Evolutionary conservation across 805 yeast species (phyloP).

Genomic region (Wickerhamiella galacta): DNA sequence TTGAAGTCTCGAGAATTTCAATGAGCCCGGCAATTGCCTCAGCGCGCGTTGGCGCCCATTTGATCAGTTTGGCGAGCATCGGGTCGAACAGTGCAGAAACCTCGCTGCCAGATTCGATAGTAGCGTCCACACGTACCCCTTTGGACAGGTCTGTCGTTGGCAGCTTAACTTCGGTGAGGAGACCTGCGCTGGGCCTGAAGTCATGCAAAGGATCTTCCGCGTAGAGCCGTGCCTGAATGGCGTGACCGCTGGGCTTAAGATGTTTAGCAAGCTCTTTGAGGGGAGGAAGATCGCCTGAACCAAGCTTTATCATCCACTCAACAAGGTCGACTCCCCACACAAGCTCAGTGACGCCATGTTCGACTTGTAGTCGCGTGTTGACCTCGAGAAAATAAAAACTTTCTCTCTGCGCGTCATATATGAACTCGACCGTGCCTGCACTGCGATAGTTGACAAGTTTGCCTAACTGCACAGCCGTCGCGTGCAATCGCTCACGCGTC

Average conservation of each 20-base stretch:
- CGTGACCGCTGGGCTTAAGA: slow-evolving; percentile 58
- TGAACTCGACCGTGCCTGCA: slow-evolving; percentile 96
- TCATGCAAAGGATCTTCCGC: slow-evolving; percentile 96
- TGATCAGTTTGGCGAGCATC: slow-evolving; percentile 88
- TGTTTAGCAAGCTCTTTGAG: slow-evolving; percentile 41
- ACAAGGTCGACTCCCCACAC: slow-evolving; percentile 90
- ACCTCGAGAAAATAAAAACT: slow-evolving; percentile 92
- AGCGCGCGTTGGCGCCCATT: slow-evolving; percentile 73
- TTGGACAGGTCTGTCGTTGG: too few species aligned
- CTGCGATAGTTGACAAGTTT: slow-evolving; percentile 75
- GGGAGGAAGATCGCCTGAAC: slow-evolving; percentile 78
- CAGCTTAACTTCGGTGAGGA: slow-evolving; percentile 65
- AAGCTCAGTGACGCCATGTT: slow-evolving; percentile 92
- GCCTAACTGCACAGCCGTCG: slow-evolving; percentile 72
- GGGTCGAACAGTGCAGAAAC: slow-evolving; percentile 92
- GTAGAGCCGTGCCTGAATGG: slow-evolving; percentile 92
- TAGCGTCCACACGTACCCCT: slow-evolving; percentile 88
- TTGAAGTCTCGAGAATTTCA: slow-evolving; percentile 71
- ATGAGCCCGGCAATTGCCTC: slow-evolving; percentile 69
- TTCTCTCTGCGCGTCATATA: slow-evolving; percentile 71
- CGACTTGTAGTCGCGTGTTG: slow-evolving; percentile 92
- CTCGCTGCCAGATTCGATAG: slow-evolving; percentile 80
- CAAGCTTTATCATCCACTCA: slow-evolving; percentile 90
- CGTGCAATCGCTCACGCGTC: slow-evolving; percentile 59
- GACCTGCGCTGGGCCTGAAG: slow-evolving; percentile 94